Evolutionary conservation across 352 stramenopile species (phyloP), one percentile per base, ranked within the genome.

Genomic region (Phytopythium oedochilum): DNA sequence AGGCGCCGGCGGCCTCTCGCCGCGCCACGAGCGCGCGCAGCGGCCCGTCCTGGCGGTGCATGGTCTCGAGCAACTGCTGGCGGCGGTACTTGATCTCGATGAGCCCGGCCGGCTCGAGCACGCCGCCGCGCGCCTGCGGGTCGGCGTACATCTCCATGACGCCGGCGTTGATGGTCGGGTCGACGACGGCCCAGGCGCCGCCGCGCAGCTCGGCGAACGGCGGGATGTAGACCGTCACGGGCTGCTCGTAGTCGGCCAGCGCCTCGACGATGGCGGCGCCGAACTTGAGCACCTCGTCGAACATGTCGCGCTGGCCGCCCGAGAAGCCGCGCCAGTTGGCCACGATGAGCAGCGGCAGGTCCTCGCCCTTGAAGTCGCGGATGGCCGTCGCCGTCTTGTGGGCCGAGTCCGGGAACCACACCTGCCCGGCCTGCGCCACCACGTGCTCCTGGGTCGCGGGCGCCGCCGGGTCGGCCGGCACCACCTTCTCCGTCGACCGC

Each of bases 131-230:
- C 40, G 94, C 92, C 32, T 78, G 83, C 32, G 88, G 75, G 59
- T 97, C 91, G 25, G 97, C 96, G 81, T 99, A 99, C 97, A 99
- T 99, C 83, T 99, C 98, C 97, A 99, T 99, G 55, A 99, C 96
- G 55, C 94, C 90, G 22, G 96, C 71, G 75, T 99, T 99, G 79
- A 99, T 99, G 20, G 97, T 99, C 36, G 94, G 86, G 88, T 99
- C 98, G 14, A 99, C 93, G 15, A 99, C 97, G 34, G 99, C 97
- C 97, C 97, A 99, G 7, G 97, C 97, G 38, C 97, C 97, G 71
- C 97, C 97, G 60, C 97, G 88, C 43, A 99, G 92, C 75, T 99
- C 97, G 36, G 92, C 97, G 72, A 98, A 97, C 29, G 98, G 97
- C 55, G 97, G 97, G 61, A 99, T 99, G 84, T 99, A 99, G 43